Percentiles rank a stretch among this genome's conserved stretches.
Evolutionary conservation across 345 rosid genomes (phyloP).

Genomic region (Raphanus sativus): DNA sequence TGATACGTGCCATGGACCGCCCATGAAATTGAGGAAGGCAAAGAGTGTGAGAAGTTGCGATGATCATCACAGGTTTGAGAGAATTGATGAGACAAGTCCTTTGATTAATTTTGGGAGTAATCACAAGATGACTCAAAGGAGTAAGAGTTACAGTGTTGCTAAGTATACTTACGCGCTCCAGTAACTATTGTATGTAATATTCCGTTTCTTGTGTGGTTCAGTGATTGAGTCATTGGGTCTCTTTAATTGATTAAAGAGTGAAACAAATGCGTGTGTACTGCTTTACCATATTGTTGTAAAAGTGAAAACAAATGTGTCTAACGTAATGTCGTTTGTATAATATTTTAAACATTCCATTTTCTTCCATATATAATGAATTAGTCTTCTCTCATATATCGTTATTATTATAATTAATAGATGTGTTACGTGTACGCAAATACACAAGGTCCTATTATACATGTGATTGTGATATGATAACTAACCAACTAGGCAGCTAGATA

Average conservation of each 20-base stretch:
- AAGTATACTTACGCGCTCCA: neutral
- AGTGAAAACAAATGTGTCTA: neutral
- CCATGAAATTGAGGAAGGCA: neutral
- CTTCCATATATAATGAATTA: neutral
- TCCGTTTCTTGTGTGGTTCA: neutral
- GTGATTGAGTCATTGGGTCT: neutral
- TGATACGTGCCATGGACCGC: constrained; percentile 2
- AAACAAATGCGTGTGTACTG: neutral
- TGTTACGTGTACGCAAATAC: neutral
- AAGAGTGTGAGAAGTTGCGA: constrained; percentile 44
- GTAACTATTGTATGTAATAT: neutral
- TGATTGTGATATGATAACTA: neutral
- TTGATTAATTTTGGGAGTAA: constrained; percentile 49
- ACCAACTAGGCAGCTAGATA: neutral
- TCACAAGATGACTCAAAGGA: constrained; percentile 37
- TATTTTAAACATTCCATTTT: neutral
- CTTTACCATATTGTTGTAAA: constrained; percentile 11
- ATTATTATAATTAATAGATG: neutral
- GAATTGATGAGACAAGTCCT: constrained; percentile 59
- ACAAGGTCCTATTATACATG: neutral
- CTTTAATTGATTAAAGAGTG: neutral
- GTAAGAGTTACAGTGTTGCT: constrained; percentile 37
- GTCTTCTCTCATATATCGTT: neutral
- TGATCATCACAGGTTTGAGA: constrained; percentile 47
- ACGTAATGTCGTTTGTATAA: neutral